phyloP scores from a whole-genome alignment of 768 basidiomycete species.

The Hebeloma cylindrosporum region DNA sequence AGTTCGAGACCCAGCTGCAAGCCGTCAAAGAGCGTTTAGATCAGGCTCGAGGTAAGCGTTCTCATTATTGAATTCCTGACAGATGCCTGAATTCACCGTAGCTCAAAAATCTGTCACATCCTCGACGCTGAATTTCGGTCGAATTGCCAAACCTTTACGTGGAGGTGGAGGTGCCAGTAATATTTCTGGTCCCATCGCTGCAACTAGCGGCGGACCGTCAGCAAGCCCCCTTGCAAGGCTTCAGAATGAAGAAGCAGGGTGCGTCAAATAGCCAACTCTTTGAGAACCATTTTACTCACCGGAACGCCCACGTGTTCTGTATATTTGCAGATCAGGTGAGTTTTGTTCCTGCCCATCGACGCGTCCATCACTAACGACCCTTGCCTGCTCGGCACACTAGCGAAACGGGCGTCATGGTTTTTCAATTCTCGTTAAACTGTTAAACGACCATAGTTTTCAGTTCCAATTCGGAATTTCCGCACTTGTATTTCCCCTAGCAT shows the following conservation, averaged over 20 bases:
- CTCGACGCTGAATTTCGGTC: slow-evolving; percentile 79
- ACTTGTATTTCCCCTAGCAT: slow-evolving; percentile 24
- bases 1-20: slow-evolving; percentile 91
- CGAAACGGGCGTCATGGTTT: slow-evolving; percentile 93
- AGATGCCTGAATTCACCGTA: slow-evolving; percentile 26
- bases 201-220: slow-evolving; percentile 45
- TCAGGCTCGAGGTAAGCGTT: slow-evolving; percentile 79
- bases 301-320: slow-evolving; percentile 14
- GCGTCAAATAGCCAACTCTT: slow-evolving; percentile 34
- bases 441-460: no score
- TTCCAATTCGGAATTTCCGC: slow-evolving; percentile 8
- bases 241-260: slow-evolving; percentile 81
- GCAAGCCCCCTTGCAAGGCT: slow-evolving; percentile 68
- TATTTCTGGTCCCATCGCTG: slow-evolving; percentile 38
- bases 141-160: slow-evolving; percentile 95
- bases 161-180: slow-evolving; percentile 79
- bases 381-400: slow-evolving; percentile 38
- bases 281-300: slow-evolving; percentile 8
- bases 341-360: slow-evolving; percentile 24
- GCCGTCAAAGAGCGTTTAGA: slow-evolving; percentile 90
- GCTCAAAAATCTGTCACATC: slow-evolving; percentile 78
- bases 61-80: slow-evolving; percentile 5
- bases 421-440: slow-evolving; percentile 72
- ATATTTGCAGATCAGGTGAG: slow-evolving; percentile 38
- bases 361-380: slow-evolving; percentile 17